These are phyloP conservation scores for Sarocladiaceae sp. DNA, from an alignment of 2,329 filamentous ascomycete genomes.

Conservation along the genomic window DNA sequence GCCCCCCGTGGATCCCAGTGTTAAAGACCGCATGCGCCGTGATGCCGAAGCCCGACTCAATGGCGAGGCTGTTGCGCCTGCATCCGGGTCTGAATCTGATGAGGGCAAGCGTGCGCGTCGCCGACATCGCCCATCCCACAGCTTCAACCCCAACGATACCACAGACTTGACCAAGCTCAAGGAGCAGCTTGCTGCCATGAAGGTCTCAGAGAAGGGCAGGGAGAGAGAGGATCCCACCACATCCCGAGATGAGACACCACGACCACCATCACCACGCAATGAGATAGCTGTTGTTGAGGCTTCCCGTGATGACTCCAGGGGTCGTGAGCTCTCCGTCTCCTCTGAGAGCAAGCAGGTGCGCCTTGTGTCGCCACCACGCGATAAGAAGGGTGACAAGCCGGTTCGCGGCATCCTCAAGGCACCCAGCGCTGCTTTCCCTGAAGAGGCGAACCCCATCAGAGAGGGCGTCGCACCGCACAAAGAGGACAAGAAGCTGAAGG, in stretches of 20 bases:
- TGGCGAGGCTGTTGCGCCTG: slow-evolving; percentile 23
- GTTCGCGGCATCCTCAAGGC: slow-evolving; percentile 76
- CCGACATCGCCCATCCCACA: slow-evolving; percentile 29
- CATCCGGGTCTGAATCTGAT: slow-evolving; percentile 33
- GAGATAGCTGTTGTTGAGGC: slow-evolving; percentile 10
- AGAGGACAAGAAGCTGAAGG: slow-evolving; percentile 65
- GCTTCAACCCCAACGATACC: slow-evolving; percentile 49
- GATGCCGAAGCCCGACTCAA: slow-evolving; percentile 32
- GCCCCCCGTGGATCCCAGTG: slow-evolving; percentile 11
- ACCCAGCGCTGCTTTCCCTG: slow-evolving; percentile 77
- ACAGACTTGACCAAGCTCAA: slow-evolving; percentile 43
- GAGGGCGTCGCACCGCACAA: slow-evolving; percentile 94
- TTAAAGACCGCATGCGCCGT: slow-evolving; percentile 26
- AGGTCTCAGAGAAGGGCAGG: slow-evolving; percentile 1
- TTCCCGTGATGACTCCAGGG: slow-evolving; percentile 24
- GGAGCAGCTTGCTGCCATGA: slow-evolving; percentile 40
- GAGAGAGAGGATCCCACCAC: not conserved
- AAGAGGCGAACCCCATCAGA: slow-evolving; percentile 73
- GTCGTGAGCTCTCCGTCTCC: not conserved
- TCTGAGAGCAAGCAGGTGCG: slow-evolving; percentile 40
- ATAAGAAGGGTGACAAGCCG: slow-evolving; percentile 58
- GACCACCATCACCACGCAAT: slow-evolving; percentile 11
- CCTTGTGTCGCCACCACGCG: slow-evolving; percentile 66
- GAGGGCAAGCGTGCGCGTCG: slow-evolving; percentile 32
- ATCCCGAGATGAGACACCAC: slow-evolving; percentile 6